Percentiles rank a stretch among this genome's conserved stretches.
These are phyloP conservation scores for Emergomyces pasteurianus DNA, from an alignment of 2,329 filamentous ascomycete species.

Conservation along the genomic window DNA sequence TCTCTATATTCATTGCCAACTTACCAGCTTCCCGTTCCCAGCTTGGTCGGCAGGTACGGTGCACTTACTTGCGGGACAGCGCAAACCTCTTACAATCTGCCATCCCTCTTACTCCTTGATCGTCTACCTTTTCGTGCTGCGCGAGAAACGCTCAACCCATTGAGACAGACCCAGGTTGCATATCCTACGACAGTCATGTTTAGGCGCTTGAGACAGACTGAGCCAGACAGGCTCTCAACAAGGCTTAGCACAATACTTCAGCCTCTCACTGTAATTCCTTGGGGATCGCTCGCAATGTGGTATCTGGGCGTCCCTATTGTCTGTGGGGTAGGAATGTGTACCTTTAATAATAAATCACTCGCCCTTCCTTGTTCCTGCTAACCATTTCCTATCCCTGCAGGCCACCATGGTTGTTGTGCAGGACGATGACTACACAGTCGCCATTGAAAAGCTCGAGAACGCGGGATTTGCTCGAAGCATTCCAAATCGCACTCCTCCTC, in stretches of 20 bases:
- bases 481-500: slow-evolving; percentile 13
- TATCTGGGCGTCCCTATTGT: slow-evolving; percentile 15
- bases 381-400: slow-evolving; percentile 4
- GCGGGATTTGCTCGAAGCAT: slow-evolving; percentile 13
- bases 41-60: no score
- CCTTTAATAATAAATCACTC: not conserved
- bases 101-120: no score
- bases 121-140: no score
- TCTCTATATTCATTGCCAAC: no score
- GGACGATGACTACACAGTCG: slow-evolving; percentile 13
- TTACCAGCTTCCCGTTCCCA: not conserved
- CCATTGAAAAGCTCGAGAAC: slow-evolving; percentile 13
- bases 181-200: slow-evolving; percentile 5
- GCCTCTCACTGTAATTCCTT: slow-evolving; percentile 14
- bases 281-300: slow-evolving; percentile 13
- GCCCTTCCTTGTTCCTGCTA: slow-evolving; percentile 5
- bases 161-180: not conserved
- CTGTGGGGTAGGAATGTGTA: slow-evolving; percentile 7
- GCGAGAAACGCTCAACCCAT: no score
- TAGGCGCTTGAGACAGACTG: slow-evolving; percentile 13
- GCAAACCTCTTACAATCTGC: no score
- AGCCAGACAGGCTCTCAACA: slow-evolving; percentile 13
- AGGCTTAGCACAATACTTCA: slow-evolving; percentile 12
- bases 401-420: slow-evolving; percentile 13
- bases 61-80: no score